phyloP scores from a whole-genome alignment of 2,329 filamentous ascomycete genomes.

The Phaeosphaeria sp. region DNA sequence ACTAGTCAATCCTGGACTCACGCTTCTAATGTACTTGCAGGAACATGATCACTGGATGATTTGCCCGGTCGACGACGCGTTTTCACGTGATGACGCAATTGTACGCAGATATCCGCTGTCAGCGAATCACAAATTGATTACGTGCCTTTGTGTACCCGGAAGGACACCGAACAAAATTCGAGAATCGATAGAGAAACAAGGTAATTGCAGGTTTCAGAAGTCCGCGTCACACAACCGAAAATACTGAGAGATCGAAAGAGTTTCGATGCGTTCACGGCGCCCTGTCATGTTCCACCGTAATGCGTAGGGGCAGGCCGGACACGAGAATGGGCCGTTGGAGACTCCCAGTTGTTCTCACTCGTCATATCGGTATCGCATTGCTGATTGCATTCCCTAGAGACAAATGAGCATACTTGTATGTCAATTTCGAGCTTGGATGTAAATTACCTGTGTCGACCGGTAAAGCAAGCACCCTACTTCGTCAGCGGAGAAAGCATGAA shows the following conservation, averaged over 20 bases:
- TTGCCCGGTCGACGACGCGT: neutral
- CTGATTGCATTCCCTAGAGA: constrained; percentile 48
- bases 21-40: neutral
- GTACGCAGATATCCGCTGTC: neutral
- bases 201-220: neutral
- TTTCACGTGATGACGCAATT: neutral
- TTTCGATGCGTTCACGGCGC: neutral
- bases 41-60: neutral
- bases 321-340: too few relatives aligned
- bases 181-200: neutral
- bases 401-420: neutral
- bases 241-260: neutral
- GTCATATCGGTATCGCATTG: constrained; percentile 53
- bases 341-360: neutral
- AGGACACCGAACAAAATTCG: neutral
- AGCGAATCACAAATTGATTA: neutral
- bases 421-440: neutral
- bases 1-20: neutral
- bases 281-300: too few relatives aligned
- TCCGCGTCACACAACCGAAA: neutral
- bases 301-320: too few relatives aligned
- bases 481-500: constrained; percentile 20
- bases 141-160: neutral
- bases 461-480: constrained; percentile 56
- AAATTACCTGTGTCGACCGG: constrained; percentile 59